Evolutionary conservation across 495 filamentous ascomycete genomes (phyloP), one percentile per base, ranked within the genome.

Genomic region (Saxophila tyrrhenica): DNA sequence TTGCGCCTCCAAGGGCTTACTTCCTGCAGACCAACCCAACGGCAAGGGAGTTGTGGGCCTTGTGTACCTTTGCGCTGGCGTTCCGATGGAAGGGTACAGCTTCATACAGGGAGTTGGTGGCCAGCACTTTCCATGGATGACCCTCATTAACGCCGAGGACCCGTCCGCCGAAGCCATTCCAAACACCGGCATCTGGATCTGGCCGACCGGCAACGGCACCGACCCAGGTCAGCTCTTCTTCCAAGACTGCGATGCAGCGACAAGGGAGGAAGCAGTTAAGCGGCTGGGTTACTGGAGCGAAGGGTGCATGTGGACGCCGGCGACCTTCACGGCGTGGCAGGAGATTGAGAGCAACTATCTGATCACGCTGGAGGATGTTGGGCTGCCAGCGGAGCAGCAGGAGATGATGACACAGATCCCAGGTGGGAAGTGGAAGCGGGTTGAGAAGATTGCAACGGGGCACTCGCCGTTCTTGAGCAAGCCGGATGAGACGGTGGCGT

Each of bases 261-360:
- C 23, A 3, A 7, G 24, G 23, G 42, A 45, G 15, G 51, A 45
- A 20, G 39, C 19, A 7, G n/a, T 32, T 2, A 13, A 29, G 51
- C 43, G 25, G n/a, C 20, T 52, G 39, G 16, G 16, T 3, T 35
- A 39, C 29, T 50, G 17, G 24, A 50, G 29, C 48, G 48, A 50
- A 13, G 29, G 29, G 5, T 3, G 13, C 25, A 35, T 35, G 24
- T 39, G 29, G 25, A 39, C 11, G 1, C 3, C 17, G n/a, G n/a
- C 20, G 10, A n/a, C 38, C 7, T 54, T 21, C 46, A 7, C 39
- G 13, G 51, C 39, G 25, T 54, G 51, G 51, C 7, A 54, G 51
- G 39, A 47, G 17, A 25, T 54, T 9, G 51, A 54, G n/a, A 54
- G 51, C 39, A 44, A 47, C 19, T 54, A 54, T 38, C 24, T 54